Base-by-base conservation (phyloP, 2,329 filamentous ascomycete genomes). In the Colletotrichum sp. region DNA sequence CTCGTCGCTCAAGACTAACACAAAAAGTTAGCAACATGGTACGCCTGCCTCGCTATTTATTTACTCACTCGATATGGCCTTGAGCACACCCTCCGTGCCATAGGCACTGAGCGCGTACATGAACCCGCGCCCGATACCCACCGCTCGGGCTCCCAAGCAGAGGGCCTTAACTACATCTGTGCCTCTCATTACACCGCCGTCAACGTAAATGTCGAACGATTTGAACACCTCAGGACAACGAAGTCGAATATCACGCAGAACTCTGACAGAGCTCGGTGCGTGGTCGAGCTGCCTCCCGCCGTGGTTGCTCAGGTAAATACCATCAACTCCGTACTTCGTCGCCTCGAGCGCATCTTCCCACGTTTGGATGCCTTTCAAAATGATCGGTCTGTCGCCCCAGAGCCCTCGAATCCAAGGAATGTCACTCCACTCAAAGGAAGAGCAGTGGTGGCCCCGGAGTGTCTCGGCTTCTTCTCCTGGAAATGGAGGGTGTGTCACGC, bases 11-110 rank as follows among this genome's bases (percentile, higher is more conserved):
- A 52, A 52, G 44, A 52, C 44, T 52, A 21, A 52, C 2, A 21
- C 6, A 52, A 12, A 1, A 21, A 15, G 12, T 52, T 0, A 52
- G 44, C 10, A 52, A 52, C 10, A 21, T 24, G 12, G 1, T 52
- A 2, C n/a, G 10, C 10, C 44, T 7, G n/a, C 0, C n/a, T 52
- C 10, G 44, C 10, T 13, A 13, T 4, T 8, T 1, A 7, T 13
- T 21, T 6, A 52, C 44, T 52, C n/a, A 52, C 44, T 52, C 0
- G 44, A 52, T 21, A 52, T 52, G 0, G 44, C 44, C 10, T 52
- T 52, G 10, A 52, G n/a, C n/a, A 52, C 44, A 1, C 44, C 44
- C 21, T 21, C 44, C 2, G 44, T 21, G 0, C 44, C 44, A 52
- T 52, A 52, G n/a, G 44, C 64, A 63, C 30, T 32, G 10, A 30